Conservation (phyloP, 306 rosid genomes). For the Rosa rugosa region DNA sequence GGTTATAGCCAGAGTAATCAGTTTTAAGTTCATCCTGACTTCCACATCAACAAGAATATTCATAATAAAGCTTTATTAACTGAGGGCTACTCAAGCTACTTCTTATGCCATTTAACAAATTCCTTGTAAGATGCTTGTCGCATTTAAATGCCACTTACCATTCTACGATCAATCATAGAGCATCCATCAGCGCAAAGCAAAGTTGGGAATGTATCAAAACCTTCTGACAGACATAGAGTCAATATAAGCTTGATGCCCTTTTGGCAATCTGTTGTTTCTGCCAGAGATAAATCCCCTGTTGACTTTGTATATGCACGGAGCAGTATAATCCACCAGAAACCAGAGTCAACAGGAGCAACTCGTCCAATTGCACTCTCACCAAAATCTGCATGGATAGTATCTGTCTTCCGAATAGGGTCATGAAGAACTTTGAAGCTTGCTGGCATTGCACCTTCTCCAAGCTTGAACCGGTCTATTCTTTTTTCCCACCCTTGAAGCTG, state of each 20-base stretch:
- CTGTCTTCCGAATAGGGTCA: conserved; percentile 70
- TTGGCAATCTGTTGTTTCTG: conserved; percentile 76
- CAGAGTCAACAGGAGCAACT: conserved; percentile 97
- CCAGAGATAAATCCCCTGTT: conserved; percentile 74
- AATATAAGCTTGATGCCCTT: conserved; percentile 90
- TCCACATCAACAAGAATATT: background rate
- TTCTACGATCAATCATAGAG: conserved; percentile 85
- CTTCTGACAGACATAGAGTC: conserved; percentile 85
- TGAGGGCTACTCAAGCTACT: background rate
- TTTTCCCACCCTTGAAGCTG: conserved; percentile 94
- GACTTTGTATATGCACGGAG: conserved; percentile 93
- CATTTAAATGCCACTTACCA: conserved; percentile 44
- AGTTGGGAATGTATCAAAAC: conserved; percentile 91
- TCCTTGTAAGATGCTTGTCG: background rate
- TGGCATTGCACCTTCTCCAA: conserved; percentile 95
- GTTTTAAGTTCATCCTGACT: background rate
- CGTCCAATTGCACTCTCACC: conserved; percentile 97
- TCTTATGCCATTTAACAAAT: background rate
- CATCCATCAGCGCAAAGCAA: conserved; percentile 96
- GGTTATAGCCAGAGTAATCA: background rate
- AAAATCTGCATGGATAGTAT: conserved; percentile 80
- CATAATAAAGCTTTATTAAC: background rate
- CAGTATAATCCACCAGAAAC: conserved; percentile 95
- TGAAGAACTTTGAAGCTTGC: conserved; percentile 95
- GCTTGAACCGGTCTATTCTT: conserved; percentile 84